Conservation (phyloP, 768 basidiomycete species). For the Trametes villosa region DNA sequence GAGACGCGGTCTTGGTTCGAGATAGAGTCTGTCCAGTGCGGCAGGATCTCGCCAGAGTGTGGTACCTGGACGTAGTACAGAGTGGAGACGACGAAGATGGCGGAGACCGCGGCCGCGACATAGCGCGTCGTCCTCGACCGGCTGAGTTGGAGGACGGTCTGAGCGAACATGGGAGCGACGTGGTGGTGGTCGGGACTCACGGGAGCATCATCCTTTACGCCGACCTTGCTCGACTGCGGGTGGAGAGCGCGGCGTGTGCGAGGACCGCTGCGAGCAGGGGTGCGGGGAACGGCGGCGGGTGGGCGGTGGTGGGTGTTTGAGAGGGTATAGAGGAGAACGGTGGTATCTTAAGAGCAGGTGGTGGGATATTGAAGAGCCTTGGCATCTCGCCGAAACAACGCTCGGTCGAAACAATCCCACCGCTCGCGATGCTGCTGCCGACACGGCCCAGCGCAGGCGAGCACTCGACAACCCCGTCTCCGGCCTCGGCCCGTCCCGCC, state of each 20-base stretch:
- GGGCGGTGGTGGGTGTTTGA: background rate
- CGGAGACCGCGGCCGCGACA: conserved; percentile 14
- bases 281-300: background rate
- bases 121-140: conserved; percentile 24
- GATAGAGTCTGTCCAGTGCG: background rate
- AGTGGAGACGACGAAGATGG: conserved; percentile 22
- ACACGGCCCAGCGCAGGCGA: too few species aligned
- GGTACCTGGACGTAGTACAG: conserved; percentile 26
- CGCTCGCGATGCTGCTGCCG: background rate
- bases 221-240: conserved; percentile 6
- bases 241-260: conserved; percentile 8
- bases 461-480: background rate
- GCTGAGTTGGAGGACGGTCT: conserved; percentile 2
- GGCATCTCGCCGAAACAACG: background rate
- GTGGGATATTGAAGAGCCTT: background rate
- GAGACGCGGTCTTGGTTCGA: background rate
- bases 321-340: background rate
- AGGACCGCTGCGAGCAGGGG: conserved; percentile 4
- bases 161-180: conserved; percentile 3
- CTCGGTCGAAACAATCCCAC: background rate
- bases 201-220: conserved; percentile 5
- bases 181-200: background rate
- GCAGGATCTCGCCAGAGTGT: background rate
- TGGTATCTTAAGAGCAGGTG: background rate
- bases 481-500: background rate